Evolutionary conservation across 495 filamentous ascomycete genomes (phyloP).

Genomic region (Halenospora varia): DNA sequence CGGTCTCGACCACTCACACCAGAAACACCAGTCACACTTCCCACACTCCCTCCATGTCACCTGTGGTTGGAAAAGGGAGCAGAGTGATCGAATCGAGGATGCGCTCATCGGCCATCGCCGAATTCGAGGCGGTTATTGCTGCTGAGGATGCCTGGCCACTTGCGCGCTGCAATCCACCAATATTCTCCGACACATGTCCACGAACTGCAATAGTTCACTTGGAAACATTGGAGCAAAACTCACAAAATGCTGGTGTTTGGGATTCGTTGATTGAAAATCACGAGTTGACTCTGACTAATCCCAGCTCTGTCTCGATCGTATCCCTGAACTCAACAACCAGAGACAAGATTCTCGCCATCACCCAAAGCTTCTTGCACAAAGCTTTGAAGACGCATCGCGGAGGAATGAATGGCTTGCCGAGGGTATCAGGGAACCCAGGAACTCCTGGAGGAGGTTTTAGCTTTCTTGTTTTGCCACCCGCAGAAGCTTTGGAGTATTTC

Average conservation of each 20-base stretch:
- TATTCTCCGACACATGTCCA: slow-evolving; percentile 47
- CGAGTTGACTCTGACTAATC: slow-evolving; percentile 19
- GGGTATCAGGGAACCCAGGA: slow-evolving; percentile 33
- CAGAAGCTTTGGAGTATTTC: slow-evolving; percentile 56
- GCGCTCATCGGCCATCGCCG: slow-evolving; percentile 34
- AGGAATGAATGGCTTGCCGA: slow-evolving; percentile 28
- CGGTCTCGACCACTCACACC: slow-evolving; percentile 34
- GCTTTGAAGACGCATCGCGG: slow-evolving; percentile 56
- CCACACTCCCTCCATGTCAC: slow-evolving; percentile 8
- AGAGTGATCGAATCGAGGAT: slow-evolving; percentile 7
- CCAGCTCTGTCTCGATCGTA: slow-evolving; percentile 33
- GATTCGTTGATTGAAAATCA: slow-evolving; percentile 37
- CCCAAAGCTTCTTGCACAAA: slow-evolving; percentile 59
- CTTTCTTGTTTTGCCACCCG: slow-evolving; percentile 54
- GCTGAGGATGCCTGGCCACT: slow-evolving; percentile 53
- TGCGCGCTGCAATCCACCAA: slow-evolving; percentile 50
- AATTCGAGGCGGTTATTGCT: slow-evolving; percentile 46
- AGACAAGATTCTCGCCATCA: slow-evolving; percentile 61
- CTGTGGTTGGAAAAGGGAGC: slow-evolving; percentile 16
- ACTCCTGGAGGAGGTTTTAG: slow-evolving; percentile 38
- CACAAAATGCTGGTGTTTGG: slow-evolving; percentile 48
- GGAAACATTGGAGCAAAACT: slow-evolving; percentile 53
- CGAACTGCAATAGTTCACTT: slow-evolving; percentile 54
- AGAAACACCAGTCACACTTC: slow-evolving; percentile 42
- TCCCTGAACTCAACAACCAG: slow-evolving; percentile 46